These are phyloP conservation scores for Tieghemostelium lacteum DNA, from an alignment of 78 protist genomes.

Conservation along the genomic window DNA sequence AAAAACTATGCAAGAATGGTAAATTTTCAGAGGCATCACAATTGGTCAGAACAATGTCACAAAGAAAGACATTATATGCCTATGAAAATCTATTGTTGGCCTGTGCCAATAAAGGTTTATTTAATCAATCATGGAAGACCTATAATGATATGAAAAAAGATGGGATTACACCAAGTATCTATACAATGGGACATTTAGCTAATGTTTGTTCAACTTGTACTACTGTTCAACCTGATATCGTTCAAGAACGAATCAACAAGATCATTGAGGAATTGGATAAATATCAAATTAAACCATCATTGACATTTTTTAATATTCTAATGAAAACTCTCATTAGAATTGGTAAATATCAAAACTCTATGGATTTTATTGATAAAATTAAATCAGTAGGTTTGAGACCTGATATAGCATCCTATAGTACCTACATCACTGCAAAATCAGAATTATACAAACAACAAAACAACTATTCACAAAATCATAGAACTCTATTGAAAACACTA, in stretches of 20 bases:
- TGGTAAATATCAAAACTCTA: slow-evolving; percentile 12
- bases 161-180: slow-evolving; percentile 26
- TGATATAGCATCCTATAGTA: slow-evolving; percentile 37
- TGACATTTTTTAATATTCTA: slow-evolving; percentile 20
- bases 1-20: slow-evolving; percentile 19
- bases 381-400: slow-evolving; percentile 14
- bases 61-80: slow-evolving; percentile 24
- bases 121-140: slow-evolving; percentile 28
- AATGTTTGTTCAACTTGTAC: slow-evolving; percentile 8
- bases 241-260: slow-evolving; percentile 8
- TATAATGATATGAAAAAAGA: slow-evolving; percentile 63
- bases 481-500: background rate
- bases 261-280: slow-evolving; percentile 28
- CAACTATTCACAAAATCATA: background rate
- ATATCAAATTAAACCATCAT: background rate
- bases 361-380: slow-evolving; percentile 17
- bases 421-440: slow-evolving; percentile 3
- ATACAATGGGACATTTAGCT: slow-evolving; percentile 1
- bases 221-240: background rate
- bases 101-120: slow-evolving; percentile 16
- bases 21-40: slow-evolving; percentile 1
- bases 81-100: slow-evolving; percentile 58
- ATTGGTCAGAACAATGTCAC: slow-evolving; percentile 13
- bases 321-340: slow-evolving; percentile 33
- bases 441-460: background rate